Conservation (phyloP, 179 eudicot species). For the Heliamphora ciliata region DNA sequence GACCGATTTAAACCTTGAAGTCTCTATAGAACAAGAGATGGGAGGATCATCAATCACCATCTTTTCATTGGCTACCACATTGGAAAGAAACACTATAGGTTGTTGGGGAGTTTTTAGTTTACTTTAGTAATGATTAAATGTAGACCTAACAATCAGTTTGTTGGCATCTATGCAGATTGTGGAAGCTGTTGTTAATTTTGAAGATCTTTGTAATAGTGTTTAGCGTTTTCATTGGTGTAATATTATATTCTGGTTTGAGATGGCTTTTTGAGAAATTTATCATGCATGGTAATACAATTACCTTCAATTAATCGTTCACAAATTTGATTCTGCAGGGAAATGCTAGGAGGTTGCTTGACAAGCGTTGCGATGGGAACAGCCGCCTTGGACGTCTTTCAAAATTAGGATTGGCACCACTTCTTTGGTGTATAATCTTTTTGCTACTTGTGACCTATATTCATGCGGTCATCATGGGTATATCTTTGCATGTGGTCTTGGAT, state of each 20-base stretch:
- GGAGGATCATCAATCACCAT: not conserved
- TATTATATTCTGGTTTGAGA: not conserved
- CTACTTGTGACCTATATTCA: conserved; percentile 60
- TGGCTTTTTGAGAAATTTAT: conserved; percentile 1
- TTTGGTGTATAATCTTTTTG: conserved; percentile 69
- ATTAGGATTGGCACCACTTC: conserved; percentile 80
- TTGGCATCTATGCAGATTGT: not conserved
- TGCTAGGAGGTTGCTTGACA: conserved; percentile 82
- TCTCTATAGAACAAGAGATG: not conserved
- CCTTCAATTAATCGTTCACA: not conserved
- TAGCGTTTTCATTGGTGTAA: not conserved
- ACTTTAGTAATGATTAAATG: not conserved
- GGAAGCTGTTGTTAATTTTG: not conserved
- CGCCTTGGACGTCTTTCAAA: conserved; percentile 73
- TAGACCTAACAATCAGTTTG: not conserved
- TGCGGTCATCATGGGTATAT: conserved; percentile 75
- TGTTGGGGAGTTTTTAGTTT: not conserved
- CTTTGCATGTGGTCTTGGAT: conserved; percentile 15
- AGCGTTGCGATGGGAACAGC: conserved; percentile 68
- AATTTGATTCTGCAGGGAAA: conserved; percentile 56
- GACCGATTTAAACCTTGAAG: not conserved
- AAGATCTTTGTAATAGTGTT: not conserved
- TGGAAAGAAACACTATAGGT: not conserved
- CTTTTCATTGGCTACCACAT: not conserved
- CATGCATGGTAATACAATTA: not conserved